Evolutionary conservation across 345 rosid species (phyloP), one percentile per base, ranked within the genome.

Genomic region (Corchorus capsularis): DNA sequence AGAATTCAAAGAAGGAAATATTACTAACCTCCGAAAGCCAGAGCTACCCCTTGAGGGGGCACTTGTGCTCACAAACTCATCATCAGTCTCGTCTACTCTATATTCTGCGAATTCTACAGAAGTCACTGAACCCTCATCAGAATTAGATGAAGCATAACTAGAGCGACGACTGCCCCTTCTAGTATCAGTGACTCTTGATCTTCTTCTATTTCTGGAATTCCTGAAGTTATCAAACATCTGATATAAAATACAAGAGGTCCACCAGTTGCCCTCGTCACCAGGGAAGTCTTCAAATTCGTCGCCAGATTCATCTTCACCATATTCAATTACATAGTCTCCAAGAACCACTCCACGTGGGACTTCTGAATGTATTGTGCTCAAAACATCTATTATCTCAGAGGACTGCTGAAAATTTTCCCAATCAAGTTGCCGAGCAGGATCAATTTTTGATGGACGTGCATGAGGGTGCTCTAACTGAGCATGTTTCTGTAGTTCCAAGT

Each of bases 391-490:
- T 22, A 93, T 96, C 81, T 96, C 99, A 41, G 98, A 92, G 0
- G 98, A 93, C 78, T 93, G 99, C 90, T 96, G 98, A 82, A 96
- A 93, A 83, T 91, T 96, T 54, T 93, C 98, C 97, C 99, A 96
- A 73, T 93, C 99, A 64, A 93, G 96, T 81, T 88, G 90, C 74
- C 95, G 83, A 5, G 95, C 94, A 46, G 99, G 98, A 82, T 93
- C 98, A 13, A 96, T 86, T 79, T 88, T 87, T 0, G 99, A 91
- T 52, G 98, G 98, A 74, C 92, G 86, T 39, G 98, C 89, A 85
- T 92, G 93, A 8, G 98, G 99, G 55, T 96, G 98, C 75, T 89
- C 95, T 0, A 87, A 43, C 76, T 81, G 87, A 73, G 97, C 97
- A 77, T 96, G 99, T 64, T 87, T 49, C 43, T 76, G 86, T 32